A percentile compares a stretch with the other conserved stretches of the same genome.
Conservation (phyloP, 768 basidiomycete genomes). For the Tulasnella sp. region DNA sequence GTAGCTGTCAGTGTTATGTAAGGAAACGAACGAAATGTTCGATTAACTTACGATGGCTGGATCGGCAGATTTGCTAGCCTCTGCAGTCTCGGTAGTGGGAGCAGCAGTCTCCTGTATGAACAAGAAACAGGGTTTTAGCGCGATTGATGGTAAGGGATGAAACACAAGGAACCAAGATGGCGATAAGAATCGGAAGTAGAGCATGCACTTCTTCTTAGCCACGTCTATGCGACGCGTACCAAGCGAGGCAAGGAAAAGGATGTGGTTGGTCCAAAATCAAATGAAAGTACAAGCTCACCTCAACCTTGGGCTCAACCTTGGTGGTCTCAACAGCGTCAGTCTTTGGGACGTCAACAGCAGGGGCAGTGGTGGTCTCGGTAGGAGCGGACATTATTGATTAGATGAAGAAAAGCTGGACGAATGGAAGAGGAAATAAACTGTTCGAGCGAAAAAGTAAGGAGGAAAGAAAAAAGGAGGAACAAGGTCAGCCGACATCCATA, state of each 20-base stretch:
- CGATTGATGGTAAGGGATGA: neutral
- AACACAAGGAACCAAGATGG: slow-evolving; percentile 19
- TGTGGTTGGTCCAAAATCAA: neutral
- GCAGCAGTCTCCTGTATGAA: slow-evolving; percentile 16
- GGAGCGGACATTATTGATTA: slow-evolving; percentile 60
- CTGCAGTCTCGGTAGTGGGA: slow-evolving; percentile 34
- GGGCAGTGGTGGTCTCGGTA: slow-evolving; percentile 25
- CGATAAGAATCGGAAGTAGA: too few relatives aligned
- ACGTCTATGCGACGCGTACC: slow-evolving; percentile 23
- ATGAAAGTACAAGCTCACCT: slow-evolving; percentile 24
- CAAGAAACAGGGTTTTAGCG: too few relatives aligned
- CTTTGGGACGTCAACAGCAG: slow-evolving; percentile 40
- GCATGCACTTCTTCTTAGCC: too few relatives aligned
- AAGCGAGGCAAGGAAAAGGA: slow-evolving; percentile 10
- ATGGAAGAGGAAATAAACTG: slow-evolving; percentile 14
- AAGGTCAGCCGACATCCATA: neutral
- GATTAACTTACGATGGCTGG: slow-evolving; percentile 43
- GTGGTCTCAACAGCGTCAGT: slow-evolving; percentile 39
- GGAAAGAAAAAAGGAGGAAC: slow-evolving; percentile 15
- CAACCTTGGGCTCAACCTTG: slow-evolving; percentile 32
- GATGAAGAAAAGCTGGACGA: slow-evolving; percentile 6
- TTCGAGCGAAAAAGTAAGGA: neutral
- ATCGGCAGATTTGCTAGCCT: slow-evolving; percentile 24
- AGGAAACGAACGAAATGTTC: slow-evolving; percentile 39
- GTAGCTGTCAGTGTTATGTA: neutral